phyloP scores from a whole-genome alignment of 2,329 filamentous ascomycete genomes.

The Colletotrichum chrysophilum region DNA sequence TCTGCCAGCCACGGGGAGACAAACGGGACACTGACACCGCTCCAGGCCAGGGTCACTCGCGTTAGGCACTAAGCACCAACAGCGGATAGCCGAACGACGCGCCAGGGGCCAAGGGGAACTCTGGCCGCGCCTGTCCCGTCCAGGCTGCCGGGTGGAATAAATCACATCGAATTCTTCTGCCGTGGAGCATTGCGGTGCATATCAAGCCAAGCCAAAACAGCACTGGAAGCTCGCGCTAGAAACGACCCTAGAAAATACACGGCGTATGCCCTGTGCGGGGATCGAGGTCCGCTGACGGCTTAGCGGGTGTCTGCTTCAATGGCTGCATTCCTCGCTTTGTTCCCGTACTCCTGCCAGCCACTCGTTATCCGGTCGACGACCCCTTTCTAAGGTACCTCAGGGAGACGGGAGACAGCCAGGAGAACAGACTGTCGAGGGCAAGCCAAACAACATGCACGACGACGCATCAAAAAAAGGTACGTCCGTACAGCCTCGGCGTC shows the following conservation, averaged over 20 bases:
- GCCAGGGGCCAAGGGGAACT: background rate
- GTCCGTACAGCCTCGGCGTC: background rate
- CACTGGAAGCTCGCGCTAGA: slow-evolving; percentile 3
- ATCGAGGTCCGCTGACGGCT: slow-evolving; percentile 16
- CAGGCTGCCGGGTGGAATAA: background rate
- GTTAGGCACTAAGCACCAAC: slow-evolving; percentile 3
- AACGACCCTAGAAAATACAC: slow-evolving; percentile 19
- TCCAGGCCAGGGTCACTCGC: background rate
- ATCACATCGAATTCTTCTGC: background rate
- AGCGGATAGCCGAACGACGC: background rate
- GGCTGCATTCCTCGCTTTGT: slow-evolving; percentile 11
- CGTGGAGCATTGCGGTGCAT: background rate
- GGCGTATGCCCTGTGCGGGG: slow-evolving; percentile 14
- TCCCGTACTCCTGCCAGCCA: background rate
- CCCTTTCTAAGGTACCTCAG: background rate
- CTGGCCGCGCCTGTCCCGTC: background rate
- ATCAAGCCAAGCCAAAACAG: slow-evolving; percentile 6
- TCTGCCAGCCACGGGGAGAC: background rate
- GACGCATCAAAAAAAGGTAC: background rate
- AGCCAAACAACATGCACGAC: background rate
- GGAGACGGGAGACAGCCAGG: background rate
- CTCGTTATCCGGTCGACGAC: slow-evolving; percentile 2
- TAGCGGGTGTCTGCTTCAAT: background rate
- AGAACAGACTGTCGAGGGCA: background rate
- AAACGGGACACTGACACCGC: background rate